Percentiles rank a stretch among this genome's conserved stretches.
phyloP scores from a whole-genome alignment of 1,139 yeast species.

The Yamadazyma friedrichii region DNA sequence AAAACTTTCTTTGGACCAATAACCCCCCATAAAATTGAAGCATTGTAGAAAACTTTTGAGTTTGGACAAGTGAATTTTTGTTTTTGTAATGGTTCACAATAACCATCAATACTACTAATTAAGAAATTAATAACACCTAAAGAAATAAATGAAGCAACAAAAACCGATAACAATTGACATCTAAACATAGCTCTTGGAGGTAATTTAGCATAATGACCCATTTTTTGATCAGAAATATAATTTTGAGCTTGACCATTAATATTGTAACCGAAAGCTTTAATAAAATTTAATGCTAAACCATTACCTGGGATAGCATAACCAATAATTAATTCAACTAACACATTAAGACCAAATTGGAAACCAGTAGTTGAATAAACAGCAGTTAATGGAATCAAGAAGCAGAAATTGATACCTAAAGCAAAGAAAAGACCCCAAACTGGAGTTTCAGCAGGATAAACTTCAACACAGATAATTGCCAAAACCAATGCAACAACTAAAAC shows the following conservation, averaged over 20 bases:
- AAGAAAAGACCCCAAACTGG: constrained; percentile 58
- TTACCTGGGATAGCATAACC: constrained; percentile 65
- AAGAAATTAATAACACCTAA: constrained; percentile 56
- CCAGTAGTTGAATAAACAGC: constrained; percentile 53
- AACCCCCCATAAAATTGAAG: constrained; percentile 57
- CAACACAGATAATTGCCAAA: constrained; percentile 45
- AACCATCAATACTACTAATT: constrained; percentile 29
- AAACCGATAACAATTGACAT: constrained; percentile 46
- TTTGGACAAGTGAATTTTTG: constrained; percentile 48
- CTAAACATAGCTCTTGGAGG: constrained; percentile 60
- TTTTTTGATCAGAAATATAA: constrained; percentile 51
- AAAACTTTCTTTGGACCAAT: constrained; percentile 59
- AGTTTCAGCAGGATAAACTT: constrained; percentile 42
- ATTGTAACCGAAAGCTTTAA: constrained; percentile 57
- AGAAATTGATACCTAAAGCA: constrained; percentile 48
- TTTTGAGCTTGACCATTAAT: constrained; percentile 57
- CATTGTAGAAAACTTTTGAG: constrained; percentile 44
- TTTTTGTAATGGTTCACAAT: constrained; percentile 41
- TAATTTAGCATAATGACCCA: constrained; percentile 56
- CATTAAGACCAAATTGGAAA: constrained; percentile 49
- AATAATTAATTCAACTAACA: constrained; percentile 54
- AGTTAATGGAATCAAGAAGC: constrained; percentile 50
- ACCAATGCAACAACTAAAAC: constrained; percentile 44
- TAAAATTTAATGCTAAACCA: constrained; percentile 53
- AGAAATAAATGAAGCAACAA: constrained; percentile 39